Conservation (phyloP, 2,329 filamentous ascomycete genomes). For the Neofusicoccum sp. region DNA sequence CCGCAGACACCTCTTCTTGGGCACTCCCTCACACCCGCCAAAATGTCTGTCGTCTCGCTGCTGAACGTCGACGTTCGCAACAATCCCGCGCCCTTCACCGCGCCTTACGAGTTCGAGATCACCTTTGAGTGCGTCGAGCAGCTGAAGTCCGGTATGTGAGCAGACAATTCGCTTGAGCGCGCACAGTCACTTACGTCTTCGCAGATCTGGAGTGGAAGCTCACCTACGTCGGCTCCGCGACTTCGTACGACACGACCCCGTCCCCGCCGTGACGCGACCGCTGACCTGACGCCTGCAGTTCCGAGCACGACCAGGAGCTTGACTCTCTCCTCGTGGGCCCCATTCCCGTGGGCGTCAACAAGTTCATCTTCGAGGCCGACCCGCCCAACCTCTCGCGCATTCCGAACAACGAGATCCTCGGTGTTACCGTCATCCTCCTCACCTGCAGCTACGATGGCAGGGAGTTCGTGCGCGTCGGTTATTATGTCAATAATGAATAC, state of each 20-base stretch:
- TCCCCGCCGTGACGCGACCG: constrained; percentile 18
- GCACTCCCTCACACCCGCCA: constrained; percentile 29
- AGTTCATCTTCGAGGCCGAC: constrained; percentile 96
- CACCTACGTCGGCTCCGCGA: constrained; percentile 97
- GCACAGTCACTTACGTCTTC: constrained; percentile 21
- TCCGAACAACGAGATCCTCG: constrained; percentile 90
- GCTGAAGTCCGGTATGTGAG: constrained; percentile 74
- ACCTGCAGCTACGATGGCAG: constrained; percentile 95
- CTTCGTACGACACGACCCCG: constrained; percentile 65
- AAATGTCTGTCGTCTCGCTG: constrained; percentile 94
- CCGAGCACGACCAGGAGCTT: constrained; percentile 97
- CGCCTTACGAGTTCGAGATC: constrained; percentile 95
- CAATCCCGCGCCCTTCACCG: constrained; percentile 92
- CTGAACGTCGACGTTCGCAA: constrained; percentile 94
- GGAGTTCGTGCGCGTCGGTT: constrained; percentile 96
- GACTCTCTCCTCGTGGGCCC: constrained; percentile 94
- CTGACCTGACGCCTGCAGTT: constrained; percentile 53
- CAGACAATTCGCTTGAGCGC: not conserved
- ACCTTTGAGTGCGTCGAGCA: constrained; percentile 97
- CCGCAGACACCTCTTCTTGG: not conserved
- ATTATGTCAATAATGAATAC: constrained; percentile 99
- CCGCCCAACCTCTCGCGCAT: constrained; percentile 87
- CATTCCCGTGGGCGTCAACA: constrained; percentile 97
- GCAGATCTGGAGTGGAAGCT: constrained; percentile 98
- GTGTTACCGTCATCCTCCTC: constrained; percentile 93